Percentiles rank a stretch among this genome's conserved stretches.
Evolutionary conservation across 73 alveolate species (phyloP).

Genomic region (Tetrahymena borealis): DNA sequence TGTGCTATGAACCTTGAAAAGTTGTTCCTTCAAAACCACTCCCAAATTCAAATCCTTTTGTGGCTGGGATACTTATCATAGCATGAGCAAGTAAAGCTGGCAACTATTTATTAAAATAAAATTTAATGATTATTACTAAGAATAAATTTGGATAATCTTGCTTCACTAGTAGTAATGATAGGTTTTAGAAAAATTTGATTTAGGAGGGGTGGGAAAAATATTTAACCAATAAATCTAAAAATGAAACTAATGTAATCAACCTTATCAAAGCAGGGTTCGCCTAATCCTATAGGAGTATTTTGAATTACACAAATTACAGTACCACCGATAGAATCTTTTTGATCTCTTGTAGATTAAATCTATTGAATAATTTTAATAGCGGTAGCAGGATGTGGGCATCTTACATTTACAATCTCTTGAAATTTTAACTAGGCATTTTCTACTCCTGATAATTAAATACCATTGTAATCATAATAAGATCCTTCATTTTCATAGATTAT

Average conservation of each 20-base stretch:
- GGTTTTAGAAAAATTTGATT: neutral
- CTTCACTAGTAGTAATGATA: neutral
- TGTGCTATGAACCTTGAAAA: slow-evolving; percentile 70
- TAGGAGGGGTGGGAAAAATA: neutral
- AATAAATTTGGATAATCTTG: too few relatives aligned
- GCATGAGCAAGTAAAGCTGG: slow-evolving; percentile 75
- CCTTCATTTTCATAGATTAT: slow-evolving; percentile 13
- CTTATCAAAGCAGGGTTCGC: slow-evolving; percentile 88
- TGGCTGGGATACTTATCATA: slow-evolving; percentile 75
- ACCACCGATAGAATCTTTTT: slow-evolving; percentile 69
- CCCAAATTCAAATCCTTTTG: slow-evolving; percentile 83
- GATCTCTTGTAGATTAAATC: slow-evolving; percentile 32
- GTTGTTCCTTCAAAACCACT: slow-evolving; percentile 77
- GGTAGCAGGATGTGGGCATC: slow-evolving; percentile 65
- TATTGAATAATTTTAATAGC: slow-evolving; percentile 60
- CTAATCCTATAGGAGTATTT: slow-evolving; percentile 62
- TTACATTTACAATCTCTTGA: slow-evolving; percentile 18
- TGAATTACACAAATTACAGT: slow-evolving; percentile 46
- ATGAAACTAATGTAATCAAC: slow-evolving; percentile 13
- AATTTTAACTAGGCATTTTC: slow-evolving; percentile 8
- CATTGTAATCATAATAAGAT: neutral
- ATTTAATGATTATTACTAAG: neutral
- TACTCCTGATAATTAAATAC: neutral
- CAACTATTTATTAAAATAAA: neutral
- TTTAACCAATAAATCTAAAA: neutral